Conservation (phyloP, 176 grass and related monocot genomes). For the Metroxylon sagu region DNA sequence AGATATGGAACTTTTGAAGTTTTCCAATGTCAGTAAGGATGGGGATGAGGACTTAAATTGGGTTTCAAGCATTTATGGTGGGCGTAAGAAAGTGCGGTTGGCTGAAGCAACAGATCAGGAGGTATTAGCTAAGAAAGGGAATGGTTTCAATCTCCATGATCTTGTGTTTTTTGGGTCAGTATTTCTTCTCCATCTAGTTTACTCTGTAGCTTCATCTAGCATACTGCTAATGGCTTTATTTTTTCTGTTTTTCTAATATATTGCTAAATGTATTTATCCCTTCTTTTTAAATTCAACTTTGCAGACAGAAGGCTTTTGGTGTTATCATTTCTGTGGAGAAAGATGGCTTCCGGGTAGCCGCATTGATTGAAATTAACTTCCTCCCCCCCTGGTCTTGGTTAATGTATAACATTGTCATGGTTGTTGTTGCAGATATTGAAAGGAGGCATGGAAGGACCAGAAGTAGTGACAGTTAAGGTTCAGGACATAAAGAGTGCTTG, state of each 20-base stretch:
- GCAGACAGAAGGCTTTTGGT: slow-evolving; percentile 82
- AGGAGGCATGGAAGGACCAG: slow-evolving; percentile 59
- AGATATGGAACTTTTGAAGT: slow-evolving; percentile 64
- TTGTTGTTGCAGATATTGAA: slow-evolving; percentile 58
- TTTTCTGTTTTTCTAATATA: background rate
- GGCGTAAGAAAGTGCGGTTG: slow-evolving; percentile 41
- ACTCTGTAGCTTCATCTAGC: no score
- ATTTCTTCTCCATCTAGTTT: slow-evolving; percentile 1
- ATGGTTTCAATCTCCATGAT: slow-evolving; percentile 71
- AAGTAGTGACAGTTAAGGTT: slow-evolving; percentile 43
- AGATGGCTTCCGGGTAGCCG: slow-evolving; percentile 55
- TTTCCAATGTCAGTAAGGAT: slow-evolving; percentile 56
- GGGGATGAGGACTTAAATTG: slow-evolving; percentile 62
- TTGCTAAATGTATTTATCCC: slow-evolving; percentile 4
- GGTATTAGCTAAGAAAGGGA: slow-evolving; percentile 29
- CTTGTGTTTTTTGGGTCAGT: slow-evolving; percentile 90
- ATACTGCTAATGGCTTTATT: background rate
- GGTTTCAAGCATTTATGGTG: slow-evolving; percentile 55
- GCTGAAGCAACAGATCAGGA: slow-evolving; percentile 19
- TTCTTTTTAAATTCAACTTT: slow-evolving; percentile 26
- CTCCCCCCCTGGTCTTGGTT: slow-evolving; percentile 10
- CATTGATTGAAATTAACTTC: slow-evolving; percentile 8
- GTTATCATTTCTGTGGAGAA: slow-evolving; percentile 79
- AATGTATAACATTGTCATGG: background rate
- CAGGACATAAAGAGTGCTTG: slow-evolving; percentile 67